Conservation (phyloP, 352 stramenopile species). For the Globisporangium echinulatum region DNA sequence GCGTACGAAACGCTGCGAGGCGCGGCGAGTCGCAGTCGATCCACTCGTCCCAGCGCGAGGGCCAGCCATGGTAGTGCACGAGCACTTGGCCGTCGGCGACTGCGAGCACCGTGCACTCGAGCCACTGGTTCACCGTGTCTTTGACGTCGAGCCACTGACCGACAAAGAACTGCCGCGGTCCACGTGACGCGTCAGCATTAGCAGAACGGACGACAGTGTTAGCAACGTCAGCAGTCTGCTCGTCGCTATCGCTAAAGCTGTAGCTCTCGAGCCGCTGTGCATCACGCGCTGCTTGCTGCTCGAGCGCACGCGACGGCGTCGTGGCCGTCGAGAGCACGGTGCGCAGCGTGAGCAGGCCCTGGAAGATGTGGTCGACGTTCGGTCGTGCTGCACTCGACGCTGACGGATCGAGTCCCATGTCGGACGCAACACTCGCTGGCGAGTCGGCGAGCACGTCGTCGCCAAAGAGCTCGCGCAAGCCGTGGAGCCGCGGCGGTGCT, state of each 20-base stretch:
- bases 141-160: conserved; percentile 97
- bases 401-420: conserved; percentile 20
- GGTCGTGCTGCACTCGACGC: conserved; percentile 1
- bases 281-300: neutral
- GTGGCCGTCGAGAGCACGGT: conserved; percentile 45
- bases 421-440: conserved; percentile 19
- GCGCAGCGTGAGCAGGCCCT: conserved; percentile 46
- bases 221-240: neutral
- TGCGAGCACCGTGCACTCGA: conserved; percentile 95
- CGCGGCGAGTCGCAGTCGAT: conserved; percentile 92
- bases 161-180: conserved; percentile 61
- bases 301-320: neutral
- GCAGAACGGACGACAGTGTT: neutral
- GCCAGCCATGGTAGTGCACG: conserved; percentile 97
- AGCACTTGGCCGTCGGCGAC: conserved; percentile 83
- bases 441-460: conserved; percentile 23
- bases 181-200: conserved; percentile 9
- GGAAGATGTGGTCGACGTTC: conserved; percentile 50
- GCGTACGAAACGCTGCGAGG: conserved; percentile 93
- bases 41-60: conserved; percentile 97
- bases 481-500: conserved; percentile 18
- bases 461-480: conserved; percentile 31
- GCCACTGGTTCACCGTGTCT: conserved; percentile 98
- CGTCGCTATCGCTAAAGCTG: neutral
- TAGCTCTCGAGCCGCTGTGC: neutral